Evolutionary conservation across 208 protist species (phyloP), one percentile per base, ranked within the genome.

Genomic region (Jaenimonas drosophilae): DNA sequence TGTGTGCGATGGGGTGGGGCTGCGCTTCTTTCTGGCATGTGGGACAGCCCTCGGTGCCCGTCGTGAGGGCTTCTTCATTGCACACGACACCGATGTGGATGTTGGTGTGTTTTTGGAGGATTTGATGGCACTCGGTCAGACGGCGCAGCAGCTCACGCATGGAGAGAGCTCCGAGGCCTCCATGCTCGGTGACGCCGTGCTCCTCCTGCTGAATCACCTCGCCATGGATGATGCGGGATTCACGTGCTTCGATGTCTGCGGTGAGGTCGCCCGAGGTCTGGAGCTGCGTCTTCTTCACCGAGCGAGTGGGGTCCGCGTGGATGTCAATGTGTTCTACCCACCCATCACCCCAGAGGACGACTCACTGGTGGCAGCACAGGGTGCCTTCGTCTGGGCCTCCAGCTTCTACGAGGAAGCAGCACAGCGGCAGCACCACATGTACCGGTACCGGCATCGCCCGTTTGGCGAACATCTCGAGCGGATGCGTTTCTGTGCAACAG

Each of bases 311-410:
- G 64, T 82, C 11, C 53, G 71, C 23, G 21, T 95, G 23, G 88
- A 95, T 51, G 42, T 91, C 46, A 95, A 95, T 53, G 52, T 88
- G 4, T 92, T 86, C 62, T 95, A 95, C 34, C 56, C 71, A 0
- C 66, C 75, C 0, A 40, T 89, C 0, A 20, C 28, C 11, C 32
- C 40, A 5, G 63, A 82, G 14, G 70, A 69, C 40, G 59, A 48
- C 3, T 27, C 17, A 6, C 36, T 79, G 6, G n/a, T 24, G 9
- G 11, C 31, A 16, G 12, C 42, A 1, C 32, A 36, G 4, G 78
- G 72, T 0, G 34, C 48, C 0, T 95, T 91, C 75, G 34, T 91
- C 6, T 95, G 88, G 84, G 62, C 61, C 14, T 71, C 81, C 6
- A 78, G 78, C 0, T 76, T 86, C 47, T 95, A 92, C 42, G 83